Percentiles rank a stretch among this genome's conserved stretches.
Evolutionary conservation across 768 basidiomycete genomes (phyloP).

Genomic region (Steccherinum ochraceum): DNA sequence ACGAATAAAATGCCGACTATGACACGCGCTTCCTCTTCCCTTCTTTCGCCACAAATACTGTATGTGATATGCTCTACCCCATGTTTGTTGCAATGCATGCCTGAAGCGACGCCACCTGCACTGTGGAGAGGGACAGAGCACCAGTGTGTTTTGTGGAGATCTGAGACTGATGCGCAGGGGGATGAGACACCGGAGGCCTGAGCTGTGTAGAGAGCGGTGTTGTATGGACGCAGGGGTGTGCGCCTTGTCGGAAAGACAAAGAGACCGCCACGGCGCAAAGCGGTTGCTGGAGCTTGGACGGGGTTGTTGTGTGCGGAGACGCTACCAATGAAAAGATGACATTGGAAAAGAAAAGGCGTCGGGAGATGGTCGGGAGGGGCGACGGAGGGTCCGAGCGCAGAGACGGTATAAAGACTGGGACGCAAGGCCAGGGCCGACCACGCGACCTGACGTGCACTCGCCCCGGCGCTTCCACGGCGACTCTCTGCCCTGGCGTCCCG

Average conservation of each 20-base stretch:
- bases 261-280: no score
- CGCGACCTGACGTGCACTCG: slow-evolving; percentile 7
- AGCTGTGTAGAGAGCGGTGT: background rate
- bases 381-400: background rate
- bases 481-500: slow-evolving; percentile 8
- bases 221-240: background rate
- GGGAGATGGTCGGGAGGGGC: no score
- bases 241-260: background rate
- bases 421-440: slow-evolving; percentile 2
- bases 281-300: background rate
- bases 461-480: slow-evolving; percentile 6
- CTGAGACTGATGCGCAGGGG: no score
- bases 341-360: no score
- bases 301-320: no score
- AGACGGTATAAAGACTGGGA: background rate
- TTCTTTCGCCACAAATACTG: slow-evolving; percentile 14
- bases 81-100: slow-evolving; percentile 19
- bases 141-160: no score
- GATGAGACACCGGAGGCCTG: background rate
- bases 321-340: no score
- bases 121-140: no score
- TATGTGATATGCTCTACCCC: slow-evolving; percentile 23
- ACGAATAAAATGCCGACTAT: slow-evolving; percentile 18
- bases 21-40: slow-evolving; percentile 11
- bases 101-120: slow-evolving; percentile 2